phyloP scores from a whole-genome alignment of 2,329 filamentous ascomycete genomes.

The Fusarium torreyae region DNA sequence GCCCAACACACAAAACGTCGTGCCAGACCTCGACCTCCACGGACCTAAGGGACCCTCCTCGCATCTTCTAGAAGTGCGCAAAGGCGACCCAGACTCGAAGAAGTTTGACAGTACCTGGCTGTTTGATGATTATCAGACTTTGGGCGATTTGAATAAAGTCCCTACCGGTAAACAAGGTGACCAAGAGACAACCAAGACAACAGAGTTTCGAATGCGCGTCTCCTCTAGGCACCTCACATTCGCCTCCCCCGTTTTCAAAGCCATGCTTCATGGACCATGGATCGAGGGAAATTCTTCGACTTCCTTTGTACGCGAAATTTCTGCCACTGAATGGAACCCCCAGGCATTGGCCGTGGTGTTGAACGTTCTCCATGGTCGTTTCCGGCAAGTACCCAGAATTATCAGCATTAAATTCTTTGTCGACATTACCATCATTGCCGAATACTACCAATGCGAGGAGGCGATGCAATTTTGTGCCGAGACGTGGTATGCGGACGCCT shows the following conservation, averaged over 20 bases:
- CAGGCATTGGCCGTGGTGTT: constrained; percentile 4
- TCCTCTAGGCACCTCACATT: neutral
- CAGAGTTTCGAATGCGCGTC: constrained; percentile 7
- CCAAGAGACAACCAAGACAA: neutral
- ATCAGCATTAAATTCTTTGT: neutral
- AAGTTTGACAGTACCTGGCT: neutral
- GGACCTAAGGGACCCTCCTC: neutral
- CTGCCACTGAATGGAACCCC: neutral
- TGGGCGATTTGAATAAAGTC: neutral
- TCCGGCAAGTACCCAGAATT: neutral
- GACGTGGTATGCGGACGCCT: neutral
- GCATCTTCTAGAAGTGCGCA: too few species aligned
- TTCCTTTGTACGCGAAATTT: neutral
- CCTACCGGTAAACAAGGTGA: neutral
- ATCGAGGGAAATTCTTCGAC: constrained; percentile 1
- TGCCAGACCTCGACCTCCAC: neutral
- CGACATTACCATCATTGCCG: constrained; percentile 1
- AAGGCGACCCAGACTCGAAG: neutral
- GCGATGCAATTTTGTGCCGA: neutral
- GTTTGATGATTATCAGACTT: neutral
- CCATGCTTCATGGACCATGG: constrained; percentile 2
- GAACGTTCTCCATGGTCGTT: constrained; percentile 17
- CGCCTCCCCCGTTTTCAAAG: neutral
- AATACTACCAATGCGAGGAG: constrained; percentile 21
- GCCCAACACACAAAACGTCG: neutral